Conservation (phyloP, 352 stramenopile genomes). For the Phytophthora cryptogea region DNA sequence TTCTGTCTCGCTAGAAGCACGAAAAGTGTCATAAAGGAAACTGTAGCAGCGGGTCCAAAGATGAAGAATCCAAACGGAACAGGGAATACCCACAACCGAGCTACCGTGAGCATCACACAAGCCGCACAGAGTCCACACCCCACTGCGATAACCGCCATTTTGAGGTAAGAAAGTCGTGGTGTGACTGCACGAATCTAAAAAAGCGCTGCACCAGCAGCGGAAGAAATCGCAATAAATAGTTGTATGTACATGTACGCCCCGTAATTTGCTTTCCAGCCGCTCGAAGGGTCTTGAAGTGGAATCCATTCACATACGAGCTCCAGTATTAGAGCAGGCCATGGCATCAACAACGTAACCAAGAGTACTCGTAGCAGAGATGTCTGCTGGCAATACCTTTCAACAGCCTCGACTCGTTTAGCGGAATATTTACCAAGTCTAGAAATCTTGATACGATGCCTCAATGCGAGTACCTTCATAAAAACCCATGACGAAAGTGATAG, state of each 20-base stretch:
- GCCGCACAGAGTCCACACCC: background rate
- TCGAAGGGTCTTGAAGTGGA: slow-evolving; percentile 21
- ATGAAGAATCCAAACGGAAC: slow-evolving; percentile 18
- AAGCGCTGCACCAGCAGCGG: background rate
- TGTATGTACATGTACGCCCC: slow-evolving; percentile 3
- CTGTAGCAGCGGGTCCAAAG: background rate
- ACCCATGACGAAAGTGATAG: too few relatives aligned
- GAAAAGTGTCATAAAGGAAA: slow-evolving; percentile 6
- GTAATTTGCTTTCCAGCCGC: slow-evolving; percentile 13
- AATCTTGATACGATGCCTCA: slow-evolving; percentile 7
- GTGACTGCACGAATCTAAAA: slow-evolving; percentile 15
- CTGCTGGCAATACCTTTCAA: slow-evolving; percentile 13
- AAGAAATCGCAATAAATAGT: slow-evolving; percentile 8
- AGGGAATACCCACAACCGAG: slow-evolving; percentile 14
- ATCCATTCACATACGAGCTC: slow-evolving; percentile 19
- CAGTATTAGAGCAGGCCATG: slow-evolving; percentile 12
- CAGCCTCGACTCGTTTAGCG: background rate
- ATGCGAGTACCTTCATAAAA: background rate
- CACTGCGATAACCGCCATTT: slow-evolving; percentile 5
- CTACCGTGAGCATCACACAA: background rate
- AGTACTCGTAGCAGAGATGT: slow-evolving; percentile 5
- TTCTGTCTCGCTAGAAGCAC: background rate
- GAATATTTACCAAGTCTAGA: slow-evolving; percentile 18
- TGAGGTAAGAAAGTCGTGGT: background rate
- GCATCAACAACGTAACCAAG: slow-evolving; percentile 12